Conservation (phyloP, 306 rosid species). For the Abrus precatorius region DNA sequence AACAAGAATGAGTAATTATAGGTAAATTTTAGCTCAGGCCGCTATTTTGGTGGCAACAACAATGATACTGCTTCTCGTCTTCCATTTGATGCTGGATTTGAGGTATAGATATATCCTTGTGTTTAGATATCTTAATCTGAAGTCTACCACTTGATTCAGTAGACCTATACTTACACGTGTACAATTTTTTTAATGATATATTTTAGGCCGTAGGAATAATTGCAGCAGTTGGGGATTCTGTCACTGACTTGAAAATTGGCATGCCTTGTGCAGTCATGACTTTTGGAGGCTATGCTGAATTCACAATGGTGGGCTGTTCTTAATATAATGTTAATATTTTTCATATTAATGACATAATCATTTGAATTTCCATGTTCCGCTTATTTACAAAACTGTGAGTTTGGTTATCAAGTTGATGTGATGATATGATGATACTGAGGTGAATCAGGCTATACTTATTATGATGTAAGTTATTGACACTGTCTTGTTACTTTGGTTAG, state of each 20-base stretch:
- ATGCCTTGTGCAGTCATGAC: conserved; percentile 93
- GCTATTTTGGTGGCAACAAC: conserved; percentile 73
- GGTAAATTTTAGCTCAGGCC: conserved; percentile 99
- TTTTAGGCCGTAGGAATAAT: conserved; percentile 91
- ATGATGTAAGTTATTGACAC: conserved; percentile 33
- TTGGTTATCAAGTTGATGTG: conserved; percentile 24
- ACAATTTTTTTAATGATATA: conserved; percentile 33
- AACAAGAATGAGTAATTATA: conserved; percentile 52
- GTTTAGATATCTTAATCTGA: conserved; percentile 22
- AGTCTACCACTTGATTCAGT: conserved; percentile 34
- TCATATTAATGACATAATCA: conserved; percentile 11
- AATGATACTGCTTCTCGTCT: conserved; percentile 67
- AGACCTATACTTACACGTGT: conserved; percentile 34
- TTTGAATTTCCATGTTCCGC: conserved; percentile 8
- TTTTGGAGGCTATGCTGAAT: conserved; percentile 94
- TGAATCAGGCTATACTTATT: not conserved
- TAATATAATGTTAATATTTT: conserved; percentile 34
- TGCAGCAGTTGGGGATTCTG: conserved; percentile 88
- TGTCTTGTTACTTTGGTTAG: conserved; percentile 54
- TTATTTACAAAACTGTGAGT: conserved; percentile 6
- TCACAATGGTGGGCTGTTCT: conserved; percentile 56
- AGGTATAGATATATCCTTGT: conserved; percentile 61
- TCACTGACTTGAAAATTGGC: conserved; percentile 75
- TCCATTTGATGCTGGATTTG: conserved; percentile 98
- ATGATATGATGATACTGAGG: conserved; percentile 15